Evolutionary conservation across 1,284 basidiomycete genomes (phyloP), one percentile per base, ranked within the genome.

Genomic region (Takashimella tepidaria): DNA sequence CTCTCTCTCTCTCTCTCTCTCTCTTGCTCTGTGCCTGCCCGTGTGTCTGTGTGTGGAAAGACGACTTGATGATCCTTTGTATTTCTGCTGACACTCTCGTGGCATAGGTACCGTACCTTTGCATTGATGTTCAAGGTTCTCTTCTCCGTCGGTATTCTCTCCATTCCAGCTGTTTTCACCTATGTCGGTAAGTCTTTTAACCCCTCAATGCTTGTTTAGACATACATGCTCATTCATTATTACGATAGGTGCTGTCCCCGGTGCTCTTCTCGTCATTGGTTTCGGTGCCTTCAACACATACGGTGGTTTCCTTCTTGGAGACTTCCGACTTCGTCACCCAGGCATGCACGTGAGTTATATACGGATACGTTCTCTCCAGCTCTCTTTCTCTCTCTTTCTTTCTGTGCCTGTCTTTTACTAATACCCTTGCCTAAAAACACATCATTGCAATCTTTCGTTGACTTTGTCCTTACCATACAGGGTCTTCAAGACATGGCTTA

Each of bases 61-160:
- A n/a, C n/a, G n/a, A n/a, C n/a, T n/a, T n/a, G n/a, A n/a, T n/a
- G n/a, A n/a, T n/a, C n/a, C n/a, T n/a, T n/a, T n/a, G n/a, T n/a
- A n/a, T n/a, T n/a, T n/a, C n/a, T 16, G 31, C 31, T 37, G 31
- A 37, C 31, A 8, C 31, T 8, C 27, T 20, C n/a, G n/a, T n/a
- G n/a, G n/a, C n/a, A 23, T 22, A 55, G 57, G 57, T 56, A 56
- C 43, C 48, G 53, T 13, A 58, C 50, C 24, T 58, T 58, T 24
- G 57, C 57, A 42, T 41, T 59, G 16, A 59, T 59, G 55, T 59
- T 60, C 53, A 60, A 60, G 41, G 53, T 60, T 19, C 31, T 60
- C 4, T 60, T 60, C 53, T 57, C 58, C 3, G 55, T 57, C 21
- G 58, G 58, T 27, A 46, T 60, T 22, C 44, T 60, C 21, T 60